A percentile compares a stretch with the other conserved stretches of the same genome.
Conservation (phyloP, 352 stramenopile genomes). For the Phytophthora pinifolia region DNA sequence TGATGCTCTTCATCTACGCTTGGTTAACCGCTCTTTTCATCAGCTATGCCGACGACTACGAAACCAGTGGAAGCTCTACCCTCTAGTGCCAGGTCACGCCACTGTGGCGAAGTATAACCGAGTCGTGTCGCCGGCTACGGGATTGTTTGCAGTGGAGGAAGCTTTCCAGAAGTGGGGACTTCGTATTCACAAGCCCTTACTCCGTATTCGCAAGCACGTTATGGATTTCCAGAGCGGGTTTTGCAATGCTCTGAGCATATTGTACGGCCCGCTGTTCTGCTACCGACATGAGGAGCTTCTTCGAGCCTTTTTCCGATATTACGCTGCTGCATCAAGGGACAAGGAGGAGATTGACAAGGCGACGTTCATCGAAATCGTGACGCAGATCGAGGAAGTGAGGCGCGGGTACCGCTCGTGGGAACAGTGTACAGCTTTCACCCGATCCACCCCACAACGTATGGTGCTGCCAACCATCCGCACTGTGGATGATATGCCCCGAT, state of each 20-base stretch:
- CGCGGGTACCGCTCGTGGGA: slow-evolving; percentile 40
- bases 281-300: slow-evolving; percentile 54
- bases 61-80: slow-evolving; percentile 55
- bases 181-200: slow-evolving; percentile 42
- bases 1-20: slow-evolving; percentile 45
- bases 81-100: slow-evolving; percentile 32
- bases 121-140: slow-evolving; percentile 39
- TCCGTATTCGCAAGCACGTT: slow-evolving; percentile 45
- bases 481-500: slow-evolving; percentile 6
- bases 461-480: slow-evolving; percentile 7
- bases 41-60: slow-evolving; percentile 37
- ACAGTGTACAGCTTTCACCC: slow-evolving; percentile 37
- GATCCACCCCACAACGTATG: neutral
- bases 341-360: slow-evolving; percentile 44
- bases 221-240: slow-evolving; percentile 64
- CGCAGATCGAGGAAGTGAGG: slow-evolving; percentile 56
- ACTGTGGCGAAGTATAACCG: slow-evolving; percentile 40
- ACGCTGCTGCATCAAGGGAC: slow-evolving; percentile 12
- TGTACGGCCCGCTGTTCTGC: slow-evolving; percentile 56
- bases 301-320: slow-evolving; percentile 39
- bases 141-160: slow-evolving; percentile 46
- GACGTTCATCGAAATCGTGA: slow-evolving; percentile 65
- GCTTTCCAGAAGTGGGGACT: slow-evolving; percentile 62
- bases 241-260: slow-evolving; percentile 42
- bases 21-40: slow-evolving; percentile 44